phyloP scores from a whole-genome alignment of 2,329 filamentous ascomycete genomes.

The Alternaria triticimaculans region DNA sequence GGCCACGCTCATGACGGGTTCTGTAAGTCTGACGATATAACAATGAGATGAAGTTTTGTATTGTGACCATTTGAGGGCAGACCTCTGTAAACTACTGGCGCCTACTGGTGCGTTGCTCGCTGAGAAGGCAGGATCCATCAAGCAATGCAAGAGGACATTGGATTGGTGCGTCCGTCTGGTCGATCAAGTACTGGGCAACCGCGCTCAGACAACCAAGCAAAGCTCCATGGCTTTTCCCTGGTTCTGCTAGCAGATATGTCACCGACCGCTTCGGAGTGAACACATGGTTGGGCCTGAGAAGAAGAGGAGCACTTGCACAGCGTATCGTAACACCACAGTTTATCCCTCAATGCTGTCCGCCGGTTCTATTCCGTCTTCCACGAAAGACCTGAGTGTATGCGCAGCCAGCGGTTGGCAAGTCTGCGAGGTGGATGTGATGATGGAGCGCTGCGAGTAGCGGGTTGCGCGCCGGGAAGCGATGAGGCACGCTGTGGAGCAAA shows the following conservation, averaged over 20 bases:
- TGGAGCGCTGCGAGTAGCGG: not conserved
- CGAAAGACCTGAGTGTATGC: not conserved
- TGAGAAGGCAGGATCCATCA: not conserved
- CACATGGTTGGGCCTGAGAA: not conserved
- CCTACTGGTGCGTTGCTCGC: not conserved
- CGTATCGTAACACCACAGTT: not conserved
- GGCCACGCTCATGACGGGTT: not conserved
- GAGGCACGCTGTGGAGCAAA: not conserved
- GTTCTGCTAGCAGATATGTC: not conserved
- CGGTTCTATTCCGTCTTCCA: not conserved
- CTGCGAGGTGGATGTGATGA: not conserved
- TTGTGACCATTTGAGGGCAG: not conserved
- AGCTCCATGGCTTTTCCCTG: not conserved
- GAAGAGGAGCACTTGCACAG: not conserved
- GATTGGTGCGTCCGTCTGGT: not conserved
- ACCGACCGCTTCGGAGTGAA: conserved; percentile 6
- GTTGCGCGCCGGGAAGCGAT: not conserved
- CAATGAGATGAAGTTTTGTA: not conserved
- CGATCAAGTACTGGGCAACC: not conserved
- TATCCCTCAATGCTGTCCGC: not conserved
- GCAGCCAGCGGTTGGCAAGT: not conserved
- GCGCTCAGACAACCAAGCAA: not conserved
- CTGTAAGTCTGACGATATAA: not conserved
- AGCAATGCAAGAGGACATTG: not conserved
- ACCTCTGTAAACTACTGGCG: not conserved